A percentile compares a stretch with the other conserved stretches of the same genome.
phyloP scores from a whole-genome alignment of 1,284 basidiomycete species.

The Taiwanofungus camphoratus region DNA sequence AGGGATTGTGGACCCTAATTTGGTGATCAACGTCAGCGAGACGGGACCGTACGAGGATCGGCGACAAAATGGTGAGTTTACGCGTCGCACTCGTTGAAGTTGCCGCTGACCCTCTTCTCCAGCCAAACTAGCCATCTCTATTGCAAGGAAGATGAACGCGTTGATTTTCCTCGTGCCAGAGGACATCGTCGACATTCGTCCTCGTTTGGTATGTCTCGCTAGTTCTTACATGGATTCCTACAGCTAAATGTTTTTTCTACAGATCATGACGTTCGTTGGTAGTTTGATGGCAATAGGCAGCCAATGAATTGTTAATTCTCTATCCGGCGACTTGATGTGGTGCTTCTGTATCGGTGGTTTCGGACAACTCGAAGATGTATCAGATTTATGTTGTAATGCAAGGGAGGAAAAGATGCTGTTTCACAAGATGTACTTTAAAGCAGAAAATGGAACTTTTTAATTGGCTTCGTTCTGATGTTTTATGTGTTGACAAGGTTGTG shows the following conservation, averaged over 20 bases:
- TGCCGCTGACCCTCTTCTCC: conserved; percentile 4
- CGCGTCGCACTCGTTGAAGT: background rate
- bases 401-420: background rate
- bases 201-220: conserved; percentile 58
- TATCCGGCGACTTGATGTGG: background rate
- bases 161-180: conserved; percentile 98
- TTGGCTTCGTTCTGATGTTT: too few species aligned
- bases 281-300: conserved; percentile 30
- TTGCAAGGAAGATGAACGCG: conserved; percentile 95
- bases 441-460: too few species aligned
- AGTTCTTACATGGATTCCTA: background rate
- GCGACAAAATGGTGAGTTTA: conserved; percentile 78
- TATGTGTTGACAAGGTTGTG: too few species aligned
- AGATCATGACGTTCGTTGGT: conserved; percentile 48
- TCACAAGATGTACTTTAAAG: too few species aligned
- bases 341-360: background rate
- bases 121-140: conserved; percentile 97
- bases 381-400: background rate
- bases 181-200: conserved; percentile 87
- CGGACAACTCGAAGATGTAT: conserved; percentile 1
- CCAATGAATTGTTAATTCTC: conserved; percentile 1
- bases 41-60: conserved; percentile 83
- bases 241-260: conserved; percentile 6
- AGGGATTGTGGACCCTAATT: conserved; percentile 89
- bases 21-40: conserved; percentile 66